Percentiles rank a stretch among this genome's conserved stretches.
Conservation (phyloP, 306 rosid genomes). For the Hippophae tibetana region DNA sequence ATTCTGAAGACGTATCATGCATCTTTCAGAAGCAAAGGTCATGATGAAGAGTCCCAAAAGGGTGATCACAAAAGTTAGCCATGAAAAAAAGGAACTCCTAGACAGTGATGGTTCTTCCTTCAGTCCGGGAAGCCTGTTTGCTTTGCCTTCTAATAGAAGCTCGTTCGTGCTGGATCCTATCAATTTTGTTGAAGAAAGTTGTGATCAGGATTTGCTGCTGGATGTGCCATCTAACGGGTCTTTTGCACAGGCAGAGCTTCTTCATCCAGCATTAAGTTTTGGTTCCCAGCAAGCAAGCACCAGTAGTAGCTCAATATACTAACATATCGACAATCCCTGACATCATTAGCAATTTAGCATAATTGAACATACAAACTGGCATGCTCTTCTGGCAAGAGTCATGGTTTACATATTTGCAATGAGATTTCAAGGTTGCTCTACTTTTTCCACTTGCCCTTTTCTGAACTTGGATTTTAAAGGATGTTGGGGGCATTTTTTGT, state of each 20-base stretch:
- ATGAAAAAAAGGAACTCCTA: slow-evolving; percentile 48
- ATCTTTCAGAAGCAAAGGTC: slow-evolving; percentile 66
- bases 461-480: slow-evolving; percentile 36
- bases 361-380: slow-evolving; percentile 15
- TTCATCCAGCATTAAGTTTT: slow-evolving; percentile 42
- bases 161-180: slow-evolving; percentile 55
- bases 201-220: slow-evolving; percentile 70
- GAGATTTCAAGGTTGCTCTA: slow-evolving; percentile 51
- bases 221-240: slow-evolving; percentile 79
- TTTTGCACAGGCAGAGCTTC: slow-evolving; percentile 86
- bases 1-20: slow-evolving; percentile 15
- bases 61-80: slow-evolving; percentile 35
- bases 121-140: slow-evolving; percentile 78
- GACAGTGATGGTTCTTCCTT: slow-evolving; percentile 58
- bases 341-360: slow-evolving; percentile 11
- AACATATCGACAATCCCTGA: slow-evolving; percentile 38
- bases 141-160: slow-evolving; percentile 72
- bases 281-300: slow-evolving; percentile 72
- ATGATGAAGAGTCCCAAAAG: slow-evolving; percentile 78
- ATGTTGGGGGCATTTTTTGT: slow-evolving; percentile 41
- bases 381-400: slow-evolving; percentile 26
- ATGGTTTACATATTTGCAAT: slow-evolving; percentile 25
- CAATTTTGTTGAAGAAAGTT: slow-evolving; percentile 56
- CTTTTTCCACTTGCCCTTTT: slow-evolving; percentile 30
- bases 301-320: slow-evolving; percentile 64